These are phyloP conservation scores for Tricholoma saponaceum DNA, from an alignment of 768 basidiomycete species.

Conservation along the genomic window DNA sequence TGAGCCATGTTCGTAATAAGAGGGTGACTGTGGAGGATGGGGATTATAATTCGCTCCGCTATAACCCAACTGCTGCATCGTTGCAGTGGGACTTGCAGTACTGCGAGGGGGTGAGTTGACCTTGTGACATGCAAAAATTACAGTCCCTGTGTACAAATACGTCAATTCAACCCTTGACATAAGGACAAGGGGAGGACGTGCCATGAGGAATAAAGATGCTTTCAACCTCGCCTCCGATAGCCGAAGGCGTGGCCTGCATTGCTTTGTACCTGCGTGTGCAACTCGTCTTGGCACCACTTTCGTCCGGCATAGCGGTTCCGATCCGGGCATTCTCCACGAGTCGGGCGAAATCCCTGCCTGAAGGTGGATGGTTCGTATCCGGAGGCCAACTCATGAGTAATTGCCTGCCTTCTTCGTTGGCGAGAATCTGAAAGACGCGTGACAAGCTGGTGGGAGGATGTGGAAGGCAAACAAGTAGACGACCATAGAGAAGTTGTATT, in stretches of 20 bases:
- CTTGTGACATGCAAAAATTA: conserved; percentile 75
- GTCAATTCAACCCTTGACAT: conserved; percentile 11
- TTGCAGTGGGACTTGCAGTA: conserved; percentile 32
- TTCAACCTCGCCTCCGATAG: conserved; percentile 63
- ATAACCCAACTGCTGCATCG: conserved; percentile 46
- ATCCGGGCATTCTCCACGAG: conserved; percentile 70
- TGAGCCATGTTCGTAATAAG: conserved; percentile 39
- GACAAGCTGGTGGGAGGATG: conserved; percentile 42
- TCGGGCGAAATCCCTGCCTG: conserved; percentile 47
- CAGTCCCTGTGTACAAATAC: conserved; percentile 40
- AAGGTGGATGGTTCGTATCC: conserved; percentile 45
- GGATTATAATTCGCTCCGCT: conserved; percentile 30
- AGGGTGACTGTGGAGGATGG: conserved; percentile 25
- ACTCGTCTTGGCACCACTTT: conserved; percentile 76
- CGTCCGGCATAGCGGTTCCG: conserved; percentile 41
- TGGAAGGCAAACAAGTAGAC: conserved; percentile 49
- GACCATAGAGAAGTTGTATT: conserved; percentile 52
- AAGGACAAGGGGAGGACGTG: conserved; percentile 33
- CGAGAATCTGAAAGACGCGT: conserved; percentile 77
- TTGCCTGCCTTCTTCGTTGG: conserved; percentile 52
- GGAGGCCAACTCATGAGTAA: conserved; percentile 78
- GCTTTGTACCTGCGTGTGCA: conserved; percentile 84
- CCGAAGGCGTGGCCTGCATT: conserved; percentile 56
- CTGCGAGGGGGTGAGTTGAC: conserved; percentile 43
- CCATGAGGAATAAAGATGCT: conserved; percentile 92